Conservation (phyloP, 805 yeast species). For the Scheffersomyces lignosus region DNA sequence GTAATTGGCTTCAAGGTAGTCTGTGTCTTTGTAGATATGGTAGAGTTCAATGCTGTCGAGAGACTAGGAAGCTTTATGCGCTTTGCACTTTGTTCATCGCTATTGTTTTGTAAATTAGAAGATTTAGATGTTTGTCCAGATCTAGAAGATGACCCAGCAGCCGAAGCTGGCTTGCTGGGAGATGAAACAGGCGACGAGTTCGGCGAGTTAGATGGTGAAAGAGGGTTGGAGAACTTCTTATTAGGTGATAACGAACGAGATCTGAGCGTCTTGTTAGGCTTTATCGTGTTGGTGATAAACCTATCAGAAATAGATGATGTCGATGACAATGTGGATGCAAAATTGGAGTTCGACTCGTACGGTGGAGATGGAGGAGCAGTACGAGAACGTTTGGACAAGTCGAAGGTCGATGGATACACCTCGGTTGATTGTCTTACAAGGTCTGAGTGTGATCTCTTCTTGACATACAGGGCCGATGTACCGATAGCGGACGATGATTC, state of each 20-base stretch:
- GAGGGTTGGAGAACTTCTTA: constrained; percentile 14
- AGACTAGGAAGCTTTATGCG: constrained; percentile 33
- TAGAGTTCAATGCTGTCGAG: constrained; percentile 28
- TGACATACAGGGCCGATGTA: constrained; percentile 9
- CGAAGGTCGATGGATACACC: not conserved
- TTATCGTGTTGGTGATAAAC: constrained; percentile 4
- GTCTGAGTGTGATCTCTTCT: constrained; percentile 32
- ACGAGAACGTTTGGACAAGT: constrained; percentile 34
- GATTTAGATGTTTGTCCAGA: not conserved
- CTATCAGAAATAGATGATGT: not conserved
- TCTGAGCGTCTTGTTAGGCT: constrained; percentile 9
- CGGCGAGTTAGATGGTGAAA: constrained; percentile 20
- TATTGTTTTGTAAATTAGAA: not conserved
- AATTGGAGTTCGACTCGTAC: constrained; percentile 5
- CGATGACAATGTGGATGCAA: not conserved
- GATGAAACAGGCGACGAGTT: constrained; percentile 17
- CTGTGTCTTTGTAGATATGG: constrained; percentile 15
- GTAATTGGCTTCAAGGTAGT: constrained; percentile 31
- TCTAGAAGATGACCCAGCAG: constrained; percentile 2
- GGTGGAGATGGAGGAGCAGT: constrained; percentile 48
- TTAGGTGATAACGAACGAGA: constrained; percentile 14
- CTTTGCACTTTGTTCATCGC: not conserved
- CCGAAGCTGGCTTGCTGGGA: constrained; percentile 9
- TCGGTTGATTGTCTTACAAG: constrained; percentile 1
- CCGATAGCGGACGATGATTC: constrained; percentile 8